Base-by-base conservation (phyloP, 768 basidiomycete species). In the Macrolepiota fuliginosa region DNA sequence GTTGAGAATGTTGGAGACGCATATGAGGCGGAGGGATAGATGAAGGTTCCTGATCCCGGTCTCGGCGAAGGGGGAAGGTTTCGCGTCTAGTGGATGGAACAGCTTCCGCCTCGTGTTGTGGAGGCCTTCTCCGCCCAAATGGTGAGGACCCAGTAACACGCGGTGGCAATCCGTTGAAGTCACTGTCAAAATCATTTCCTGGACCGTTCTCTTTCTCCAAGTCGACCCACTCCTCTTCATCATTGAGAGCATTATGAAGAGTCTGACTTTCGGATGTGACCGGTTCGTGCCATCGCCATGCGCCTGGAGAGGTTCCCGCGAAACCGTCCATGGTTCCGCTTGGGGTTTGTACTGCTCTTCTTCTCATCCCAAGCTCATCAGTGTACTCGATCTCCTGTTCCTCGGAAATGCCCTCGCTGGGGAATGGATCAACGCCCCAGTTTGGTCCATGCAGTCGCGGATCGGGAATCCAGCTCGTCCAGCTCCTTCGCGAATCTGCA, bases 1-100 rank as follows among this genome's bases (percentile, higher is more conserved):
- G 90, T 60, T 86, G 86, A 10, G 79, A 75, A 13, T 83, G 81
- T 68, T 91, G 89, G 17, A 90, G 70, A 32, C 89, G 87, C 55
- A 90, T 73, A 70, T 91, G 90, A 49, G 88, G 83, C 35, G 85
- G 81, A 51, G 82, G 81, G 7, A 84, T 74, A n/a, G 74, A 69
- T 24, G 72, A 73, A 9, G 73, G 69, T n/a, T 76, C 74, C 6
- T 65, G 64, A 3, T 68, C 64, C 19, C 66, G 62, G 11, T 71
- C 72, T 39, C 69, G 63, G 46, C 88, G 77, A 62, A 85, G 76
- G 0, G 88, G 88, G 70, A 90, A 90, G 0, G 86, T 87, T 63
- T 89, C 88, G 32, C 87, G 84, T 59, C 69, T 75, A 35, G 69
- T 71, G 12, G 76, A 67, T 9, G 77, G 68, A 24, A 74, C 65